Base-by-base conservation (phyloP, 306 rosid genomes). In the Prunus padus region DNA sequence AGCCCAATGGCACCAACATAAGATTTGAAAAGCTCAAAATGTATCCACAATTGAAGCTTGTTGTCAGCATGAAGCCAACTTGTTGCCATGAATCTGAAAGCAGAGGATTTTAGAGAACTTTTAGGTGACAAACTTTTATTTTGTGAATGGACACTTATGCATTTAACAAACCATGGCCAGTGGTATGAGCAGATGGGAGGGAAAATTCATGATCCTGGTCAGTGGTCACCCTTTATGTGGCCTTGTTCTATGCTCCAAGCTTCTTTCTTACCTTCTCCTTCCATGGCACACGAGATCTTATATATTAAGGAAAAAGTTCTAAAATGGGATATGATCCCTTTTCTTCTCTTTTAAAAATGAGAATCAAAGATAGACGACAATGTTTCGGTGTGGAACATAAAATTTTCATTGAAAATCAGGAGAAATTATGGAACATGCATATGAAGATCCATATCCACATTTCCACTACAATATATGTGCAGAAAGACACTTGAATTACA, bases 71-170 rank as follows among this genome's bases (percentile, higher is more conserved):
- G 83, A 86, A 67, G 71, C 89, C 93, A 76, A 86, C 93, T 82
- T 88, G 93, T 60, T 86, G 85, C 93, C 93, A 88, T 26, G 90
- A 82, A 80, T 87, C 91, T 87, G 75, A 68, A 68, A 22, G 64
- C 31, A 25, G 6, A 9, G 33, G 8, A 22, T 59, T 59, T n/a
- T 22, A n/a, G 4, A 20, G 11, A 11, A 7, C 23, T 3, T 20
- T 37, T 37, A 9, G 42, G 42, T 37, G 42, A 37, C n/a, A n/a
- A n/a, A n/a, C n/a, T n/a, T n/a, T n/a, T n/a, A n/a, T n/a, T 37
- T 37, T 37, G 2, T 6, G 8, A 37, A 37, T 6, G 42, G 14
- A 55, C 8, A 10, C 26, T 37, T 37, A 37, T 37, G 42, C n/a
- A 57, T 4, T 57, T 13, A n/a, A 12, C 22, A 71, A 83, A 88